Evolutionary conservation across 208 protist genomes (phyloP), one percentile per base, ranked within the genome.

Genomic region (Endotrypanum monterogeii): DNA sequence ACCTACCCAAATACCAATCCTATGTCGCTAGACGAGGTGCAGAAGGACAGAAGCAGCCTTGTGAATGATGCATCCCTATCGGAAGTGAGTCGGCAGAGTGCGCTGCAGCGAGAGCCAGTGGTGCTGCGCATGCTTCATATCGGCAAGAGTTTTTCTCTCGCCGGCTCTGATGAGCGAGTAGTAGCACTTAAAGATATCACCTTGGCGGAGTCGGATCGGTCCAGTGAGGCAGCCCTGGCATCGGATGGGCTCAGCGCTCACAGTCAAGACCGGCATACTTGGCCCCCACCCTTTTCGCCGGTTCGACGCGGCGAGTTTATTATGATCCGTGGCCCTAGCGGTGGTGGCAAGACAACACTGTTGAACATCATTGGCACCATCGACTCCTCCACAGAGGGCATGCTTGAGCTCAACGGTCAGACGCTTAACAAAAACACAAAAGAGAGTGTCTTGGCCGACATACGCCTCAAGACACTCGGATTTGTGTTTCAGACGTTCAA

Each of bases 401-500:
- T 74, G 0, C 75, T 97, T 23, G 91, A 98, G 74, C 67, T 99
- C 61, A 83, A 98, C 44, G 94, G 85, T n/a, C 75, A 82, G 18
- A 37, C 62, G 6, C 92, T 99, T 16, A 79, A 83, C 67, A 35
- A 65, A 9, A 74, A 87, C 18, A 96, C 92, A 0, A 81, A 67
- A 9, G 98, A 99, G 72, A 76, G 39, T 39, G 83, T 85, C 25
- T 78, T 99, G 39, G 79, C 98, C 5, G 86, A 95, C 67, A 83
- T 99, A n/a, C 91, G 98, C 23, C 86, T 99, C 8, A 75, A 82
- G 35, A 96, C 89, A 28, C 93, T 99, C 46, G 94, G 97, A 9
- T 99, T 99, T 83, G 98, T 99, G 0, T 99, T 99, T 71, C 98
- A 99, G 83, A 99, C 97, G 0, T 99, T 99, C 75, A 99, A 99